Conservation (phyloP, 129 eudicot genomes). For the Pittosporum tobira region DNA sequence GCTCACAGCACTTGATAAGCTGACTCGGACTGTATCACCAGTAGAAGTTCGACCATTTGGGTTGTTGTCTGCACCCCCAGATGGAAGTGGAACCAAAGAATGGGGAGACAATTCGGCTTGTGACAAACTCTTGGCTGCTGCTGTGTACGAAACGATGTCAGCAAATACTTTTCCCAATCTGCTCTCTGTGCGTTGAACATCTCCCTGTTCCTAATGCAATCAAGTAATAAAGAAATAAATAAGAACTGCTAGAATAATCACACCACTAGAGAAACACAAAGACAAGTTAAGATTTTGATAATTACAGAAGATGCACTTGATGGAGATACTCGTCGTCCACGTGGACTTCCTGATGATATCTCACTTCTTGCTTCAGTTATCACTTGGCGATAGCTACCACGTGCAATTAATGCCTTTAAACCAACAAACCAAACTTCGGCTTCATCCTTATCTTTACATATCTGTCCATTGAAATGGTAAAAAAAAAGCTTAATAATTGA, state of each 20-base stretch:
- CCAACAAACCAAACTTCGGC: slow-evolving; percentile 96
- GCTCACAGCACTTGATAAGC: slow-evolving; percentile 88
- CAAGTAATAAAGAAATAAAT: slow-evolving; percentile 1
- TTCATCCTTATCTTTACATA: slow-evolving; percentile 97
- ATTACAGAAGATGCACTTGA: slow-evolving; percentile 36
- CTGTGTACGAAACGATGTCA: slow-evolving; percentile 49
- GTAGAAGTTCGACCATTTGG: slow-evolving; percentile 47
- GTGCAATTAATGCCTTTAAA: slow-evolving; percentile 70
- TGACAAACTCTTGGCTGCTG: slow-evolving; percentile 39
- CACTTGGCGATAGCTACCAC: slow-evolving; percentile 35
- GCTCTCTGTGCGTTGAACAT: slow-evolving; percentile 25
- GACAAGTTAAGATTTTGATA: slow-evolving; percentile 10
- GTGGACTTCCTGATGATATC: slow-evolving; percentile 35
- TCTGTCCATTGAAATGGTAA: slow-evolving; percentile 37
- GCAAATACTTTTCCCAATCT: slow-evolving; percentile 70
- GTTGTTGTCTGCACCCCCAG: slow-evolving; percentile 50
- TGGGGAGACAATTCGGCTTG: slow-evolving; percentile 26
- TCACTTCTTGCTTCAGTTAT: slow-evolving; percentile 32
- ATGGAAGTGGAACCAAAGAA: slow-evolving; percentile 29
- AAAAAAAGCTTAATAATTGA: background rate
- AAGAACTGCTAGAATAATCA: background rate
- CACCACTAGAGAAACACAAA: background rate
- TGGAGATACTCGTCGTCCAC: slow-evolving; percentile 23
- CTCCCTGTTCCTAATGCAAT: slow-evolving; percentile 34
- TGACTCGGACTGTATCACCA: slow-evolving; percentile 57